Evolutionary conservation across 805 yeast species (phyloP), one percentile per base, ranked within the genome.

Genomic region (Yarrowia sp.): DNA sequence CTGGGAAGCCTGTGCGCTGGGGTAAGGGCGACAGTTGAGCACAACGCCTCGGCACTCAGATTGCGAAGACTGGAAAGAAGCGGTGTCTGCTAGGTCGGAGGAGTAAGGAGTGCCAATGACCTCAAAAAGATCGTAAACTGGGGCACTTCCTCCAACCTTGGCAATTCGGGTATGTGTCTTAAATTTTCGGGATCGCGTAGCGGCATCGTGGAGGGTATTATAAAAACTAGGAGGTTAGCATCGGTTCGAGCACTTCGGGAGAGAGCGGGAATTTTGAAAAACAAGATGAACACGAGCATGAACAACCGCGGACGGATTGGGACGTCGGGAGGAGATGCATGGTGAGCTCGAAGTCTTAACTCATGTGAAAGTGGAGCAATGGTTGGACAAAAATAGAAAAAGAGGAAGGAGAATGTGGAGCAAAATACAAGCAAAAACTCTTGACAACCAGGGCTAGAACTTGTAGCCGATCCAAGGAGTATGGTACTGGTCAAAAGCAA

Each of bases 141-240:
- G 42, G 16, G 3, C 18, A 0, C 31, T 6, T n/a, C 33, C 49
- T 1, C 33, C 39, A 22, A 33, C 21, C 42, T 51, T 33, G 41
- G 42, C 21, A 16, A 51, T 35, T 1, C 58, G 58, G 42, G 58
- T 35, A 51, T 51, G 58, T 9, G 58, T 35, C 13, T 51, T 51
- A 32, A 51, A 51, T 25, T 51, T 51, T 1, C 42, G 41, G 9
- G 58, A 51, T 14, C 58, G 42, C 1, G 42, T 14, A 2, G 24
- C 32, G 35, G 58, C 58, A n/a, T 51, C 58, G n/a, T 22, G 25
- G 22, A 51, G 58, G 58, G 58, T 51, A 51, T 51, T 51, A 14
- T 51, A 32, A 35, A 51, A 51, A 8, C 58, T 51, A 32, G 42
- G 12, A 2, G 39, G 58, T 51, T 51, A 51, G 58, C 35, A 51